phyloP scores from a whole-genome alignment of 2,329 filamentous ascomycete species.

The Monosporascus sp. region DNA sequence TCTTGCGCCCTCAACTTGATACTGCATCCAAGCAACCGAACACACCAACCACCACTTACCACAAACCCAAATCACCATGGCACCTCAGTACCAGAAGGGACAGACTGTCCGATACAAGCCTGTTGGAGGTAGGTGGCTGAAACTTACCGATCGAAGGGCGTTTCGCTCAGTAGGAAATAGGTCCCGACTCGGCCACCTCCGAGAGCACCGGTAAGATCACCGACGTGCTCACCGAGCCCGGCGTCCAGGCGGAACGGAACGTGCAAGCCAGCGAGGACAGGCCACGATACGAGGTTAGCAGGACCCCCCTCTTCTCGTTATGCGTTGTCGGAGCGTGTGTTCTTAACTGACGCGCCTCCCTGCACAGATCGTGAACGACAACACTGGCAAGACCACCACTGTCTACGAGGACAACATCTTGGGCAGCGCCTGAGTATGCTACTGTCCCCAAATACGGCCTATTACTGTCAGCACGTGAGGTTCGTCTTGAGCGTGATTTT shows the following conservation, averaged over 20 bases:
- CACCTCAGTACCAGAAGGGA: slow-evolving; percentile 16
- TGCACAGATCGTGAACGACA: slow-evolving; percentile 21
- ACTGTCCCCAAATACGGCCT: too few species aligned
- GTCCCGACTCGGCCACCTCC: slow-evolving; percentile 19
- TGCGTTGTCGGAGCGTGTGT: background rate
- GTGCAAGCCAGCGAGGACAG: slow-evolving; percentile 18
- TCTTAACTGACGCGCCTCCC: background rate
- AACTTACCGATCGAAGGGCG: too few species aligned
- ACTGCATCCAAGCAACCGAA: too few species aligned
- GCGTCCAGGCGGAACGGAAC: slow-evolving; percentile 18
- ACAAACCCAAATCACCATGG: slow-evolving; percentile 9
- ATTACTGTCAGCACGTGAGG: too few species aligned
- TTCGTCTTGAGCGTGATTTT: background rate
- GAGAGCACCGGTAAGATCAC: slow-evolving; percentile 22
- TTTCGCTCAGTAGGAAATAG: slow-evolving; percentile 1
- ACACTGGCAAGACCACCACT: slow-evolving; percentile 20
- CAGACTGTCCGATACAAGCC: slow-evolving; percentile 23
- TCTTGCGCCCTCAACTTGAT: too few species aligned
- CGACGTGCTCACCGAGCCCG: slow-evolving; percentile 19
- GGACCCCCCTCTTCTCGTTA: background rate
- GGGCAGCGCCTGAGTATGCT: slow-evolving; percentile 8
- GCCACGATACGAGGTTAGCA: slow-evolving; percentile 20
- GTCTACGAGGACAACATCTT: slow-evolving; percentile 23
- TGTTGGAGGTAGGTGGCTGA: slow-evolving; percentile 14
- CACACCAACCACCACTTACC: background rate